phyloP scores from a whole-genome alignment of 345 rosid genomes.

The Reutealis trisperma region DNA sequence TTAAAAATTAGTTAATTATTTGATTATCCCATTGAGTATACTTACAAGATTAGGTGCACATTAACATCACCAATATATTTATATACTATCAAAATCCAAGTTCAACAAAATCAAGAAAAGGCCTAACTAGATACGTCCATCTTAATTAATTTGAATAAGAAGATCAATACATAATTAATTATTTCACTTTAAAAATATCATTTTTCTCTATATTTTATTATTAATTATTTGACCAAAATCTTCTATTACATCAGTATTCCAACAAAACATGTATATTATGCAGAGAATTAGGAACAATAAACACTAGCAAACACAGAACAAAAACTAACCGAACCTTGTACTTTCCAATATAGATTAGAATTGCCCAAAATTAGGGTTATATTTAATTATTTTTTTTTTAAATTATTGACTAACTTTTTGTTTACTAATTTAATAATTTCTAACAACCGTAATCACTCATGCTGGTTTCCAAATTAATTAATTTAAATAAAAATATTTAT shows the following conservation, averaged over 20 bases:
- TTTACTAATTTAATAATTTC: not conserved
- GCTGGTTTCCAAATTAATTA: not conserved
- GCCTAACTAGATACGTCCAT: slow-evolving; percentile 16
- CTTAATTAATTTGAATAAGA: not conserved
- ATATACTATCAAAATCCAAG: slow-evolving; percentile 12
- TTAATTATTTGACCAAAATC: slow-evolving; percentile 39
- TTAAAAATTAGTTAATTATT: slow-evolving; percentile 18
- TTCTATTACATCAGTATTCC: slow-evolving; percentile 24
- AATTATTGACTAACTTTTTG: not conserved
- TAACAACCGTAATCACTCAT: not conserved
- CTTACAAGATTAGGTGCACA: slow-evolving; percentile 44
- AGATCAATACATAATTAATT: not conserved
- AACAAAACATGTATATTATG: slow-evolving; percentile 29
- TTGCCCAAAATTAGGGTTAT: not conserved
- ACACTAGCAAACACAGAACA: slow-evolving; percentile 23
- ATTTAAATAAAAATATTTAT: not conserved
- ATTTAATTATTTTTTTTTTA: not conserved
- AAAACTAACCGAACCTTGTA: slow-evolving; percentile 25
- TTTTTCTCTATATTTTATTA: no score
- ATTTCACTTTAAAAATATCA: slow-evolving; percentile 13
- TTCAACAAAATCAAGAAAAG: slow-evolving; percentile 18
- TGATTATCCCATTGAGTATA: not conserved
- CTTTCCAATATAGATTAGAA: not conserved
- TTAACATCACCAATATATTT: slow-evolving; percentile 25
- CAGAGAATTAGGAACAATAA: slow-evolving; percentile 4